phyloP scores from a whole-genome alignment of 1,284 basidiomycete genomes.

The Tranzscheliella williamsii region DNA sequence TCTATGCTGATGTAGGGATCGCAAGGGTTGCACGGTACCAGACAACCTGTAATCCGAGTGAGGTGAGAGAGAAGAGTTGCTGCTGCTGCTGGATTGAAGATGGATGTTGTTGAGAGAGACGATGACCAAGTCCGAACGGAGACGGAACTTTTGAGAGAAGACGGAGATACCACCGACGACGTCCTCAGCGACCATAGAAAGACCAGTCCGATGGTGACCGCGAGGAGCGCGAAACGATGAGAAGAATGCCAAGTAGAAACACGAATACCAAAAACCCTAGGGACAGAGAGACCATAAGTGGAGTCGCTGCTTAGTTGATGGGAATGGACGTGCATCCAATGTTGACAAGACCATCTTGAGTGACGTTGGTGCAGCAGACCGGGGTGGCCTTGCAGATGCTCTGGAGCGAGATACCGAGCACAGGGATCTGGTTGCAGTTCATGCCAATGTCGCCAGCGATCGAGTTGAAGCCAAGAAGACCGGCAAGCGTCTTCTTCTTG shows the following conservation, averaged over 20 bases:
- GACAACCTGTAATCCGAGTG: too few relatives aligned
- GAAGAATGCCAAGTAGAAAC: too few relatives aligned
- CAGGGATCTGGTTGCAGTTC: constrained; percentile 42
- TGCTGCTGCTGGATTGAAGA: not conserved
- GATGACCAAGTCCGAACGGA: not conserved
- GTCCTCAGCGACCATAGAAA: too few relatives aligned
- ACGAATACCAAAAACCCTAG: too few relatives aligned
- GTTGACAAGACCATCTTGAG: constrained; percentile 48
- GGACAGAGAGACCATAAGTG: too few relatives aligned
- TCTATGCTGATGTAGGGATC: too few relatives aligned
- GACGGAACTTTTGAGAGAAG: not conserved
- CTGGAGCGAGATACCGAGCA: constrained; percentile 21
- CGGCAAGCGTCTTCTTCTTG: constrained; percentile 45
- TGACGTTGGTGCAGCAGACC: constrained; percentile 45
- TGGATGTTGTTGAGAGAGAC: not conserved
- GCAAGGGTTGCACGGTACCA: too few relatives aligned
- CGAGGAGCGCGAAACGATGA: too few relatives aligned
- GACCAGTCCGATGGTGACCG: too few relatives aligned
- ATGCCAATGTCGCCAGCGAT: constrained; percentile 35
- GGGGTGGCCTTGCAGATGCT: constrained; percentile 41
- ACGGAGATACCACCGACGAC: too few relatives aligned
- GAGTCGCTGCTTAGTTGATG: constrained; percentile 36
- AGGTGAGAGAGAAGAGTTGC: too few relatives aligned
- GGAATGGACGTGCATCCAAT: constrained; percentile 44
- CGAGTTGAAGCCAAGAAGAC: constrained; percentile 38